phyloP scores from a whole-genome alignment of 2,329 filamentous ascomycete species.

The Huntiella abstrusa region DNA sequence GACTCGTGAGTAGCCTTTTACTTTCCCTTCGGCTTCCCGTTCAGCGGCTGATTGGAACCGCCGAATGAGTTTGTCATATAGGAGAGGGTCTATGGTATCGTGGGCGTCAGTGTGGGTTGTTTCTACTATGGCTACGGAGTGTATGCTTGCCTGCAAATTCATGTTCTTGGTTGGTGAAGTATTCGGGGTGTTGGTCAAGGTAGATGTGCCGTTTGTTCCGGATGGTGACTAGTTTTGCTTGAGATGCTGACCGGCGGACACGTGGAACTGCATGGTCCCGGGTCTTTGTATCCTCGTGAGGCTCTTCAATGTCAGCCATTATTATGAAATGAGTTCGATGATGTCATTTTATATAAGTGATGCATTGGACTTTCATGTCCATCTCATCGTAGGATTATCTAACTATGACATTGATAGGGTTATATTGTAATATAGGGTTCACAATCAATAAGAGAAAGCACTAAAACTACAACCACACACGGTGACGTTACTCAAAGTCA shows the following conservation, averaged over 20 bases:
- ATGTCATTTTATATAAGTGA: neutral
- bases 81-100: constrained; percentile 41
- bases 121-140: neutral
- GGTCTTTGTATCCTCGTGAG: neutral
- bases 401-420: neutral
- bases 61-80: constrained; percentile 66
- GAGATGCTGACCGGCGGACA: constrained; percentile 21
- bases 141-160: constrained; percentile 31
- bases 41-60: constrained; percentile 57
- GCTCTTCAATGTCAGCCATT: neutral
- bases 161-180: constrained; percentile 41
- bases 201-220: constrained; percentile 68
- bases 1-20: constrained; percentile 60
- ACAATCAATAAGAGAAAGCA: neutral
- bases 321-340: neutral
- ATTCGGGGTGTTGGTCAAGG: constrained; percentile 51
- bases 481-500: constrained; percentile 12
- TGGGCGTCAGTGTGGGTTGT: neutral
- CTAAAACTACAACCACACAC: neutral
- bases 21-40: constrained; percentile 51
- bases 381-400: neutral
- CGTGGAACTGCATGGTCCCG: neutral
- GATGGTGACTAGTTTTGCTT: constrained; percentile 30
- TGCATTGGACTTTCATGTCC: neutral
- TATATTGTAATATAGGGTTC: neutral